Conservation (phyloP, 345 rosid genomes). For the Kernera saxatilis region DNA sequence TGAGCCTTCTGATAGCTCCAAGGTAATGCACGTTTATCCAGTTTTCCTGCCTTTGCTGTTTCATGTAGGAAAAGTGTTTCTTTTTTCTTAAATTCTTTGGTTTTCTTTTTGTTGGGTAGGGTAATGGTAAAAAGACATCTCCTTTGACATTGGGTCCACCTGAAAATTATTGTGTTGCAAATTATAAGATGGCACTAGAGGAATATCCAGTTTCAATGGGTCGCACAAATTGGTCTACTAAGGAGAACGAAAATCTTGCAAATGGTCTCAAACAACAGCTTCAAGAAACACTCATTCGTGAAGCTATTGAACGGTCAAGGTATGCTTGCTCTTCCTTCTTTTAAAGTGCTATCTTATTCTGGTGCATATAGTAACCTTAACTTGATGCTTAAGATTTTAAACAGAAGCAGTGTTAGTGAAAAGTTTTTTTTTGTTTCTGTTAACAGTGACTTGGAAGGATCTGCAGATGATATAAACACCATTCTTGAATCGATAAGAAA, state of each 20-base stretch:
- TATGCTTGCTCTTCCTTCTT: constrained; percentile 13
- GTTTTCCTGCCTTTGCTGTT: background rate
- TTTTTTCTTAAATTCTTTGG: background rate
- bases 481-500: constrained; percentile 46
- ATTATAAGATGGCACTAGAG: constrained; percentile 45
- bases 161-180: constrained; percentile 63
- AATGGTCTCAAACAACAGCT: constrained; percentile 67
- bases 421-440: background rate
- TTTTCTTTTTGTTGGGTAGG: constrained; percentile 50
- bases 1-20: constrained; percentile 27
- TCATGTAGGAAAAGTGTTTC: background rate
- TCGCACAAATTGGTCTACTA: constrained; percentile 54
- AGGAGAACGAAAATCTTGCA: constrained; percentile 56
- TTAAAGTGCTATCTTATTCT: background rate
- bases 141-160: constrained; percentile 49
- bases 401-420: background rate
- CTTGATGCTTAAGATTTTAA: background rate
- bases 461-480: constrained; percentile 43
- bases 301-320: constrained; percentile 54
- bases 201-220: constrained; percentile 41
- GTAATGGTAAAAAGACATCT: constrained; percentile 36
- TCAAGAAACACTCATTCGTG: constrained; percentile 53
- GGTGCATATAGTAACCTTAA: background rate
- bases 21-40: constrained; percentile 33
- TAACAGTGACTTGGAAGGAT: constrained; percentile 35